Evolutionary conservation across 2,329 filamentous ascomycete species (phyloP).

Genomic region (Penicillium fuscoglaucum): DNA sequence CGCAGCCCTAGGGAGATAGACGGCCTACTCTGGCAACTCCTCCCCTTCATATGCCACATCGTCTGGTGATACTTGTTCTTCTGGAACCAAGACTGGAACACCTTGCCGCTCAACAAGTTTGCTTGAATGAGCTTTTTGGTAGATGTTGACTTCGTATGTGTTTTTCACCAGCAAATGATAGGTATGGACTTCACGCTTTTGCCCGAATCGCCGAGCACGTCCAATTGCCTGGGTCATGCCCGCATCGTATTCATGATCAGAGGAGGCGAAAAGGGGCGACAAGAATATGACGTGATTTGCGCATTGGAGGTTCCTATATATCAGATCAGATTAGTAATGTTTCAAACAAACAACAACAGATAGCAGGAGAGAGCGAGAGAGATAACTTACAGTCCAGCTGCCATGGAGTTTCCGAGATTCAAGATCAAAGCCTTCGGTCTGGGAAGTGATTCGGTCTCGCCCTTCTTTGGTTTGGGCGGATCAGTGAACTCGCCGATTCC

Average conservation of each 20-base stretch:
- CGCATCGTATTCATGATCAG: constrained; percentile 56
- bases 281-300: constrained; percentile 67
- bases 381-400: constrained; percentile 58
- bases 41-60: not conserved
- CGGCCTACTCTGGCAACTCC: not conserved
- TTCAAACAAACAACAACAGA: not conserved
- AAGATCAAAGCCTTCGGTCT: constrained; percentile 55
- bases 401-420: constrained; percentile 56
- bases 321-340: constrained; percentile 12
- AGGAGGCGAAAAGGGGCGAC: constrained; percentile 53
- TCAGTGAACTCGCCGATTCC: constrained; percentile 39
- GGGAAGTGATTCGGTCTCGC: not conserved
- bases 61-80: not conserved
- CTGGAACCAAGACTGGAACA: constrained; percentile 19
- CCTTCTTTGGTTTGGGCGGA: not conserved
- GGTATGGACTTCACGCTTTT: constrained; percentile 58
- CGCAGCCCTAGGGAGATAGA: not conserved
- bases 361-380: not conserved
- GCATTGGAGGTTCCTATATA: constrained; percentile 58
- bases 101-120: constrained; percentile 30
- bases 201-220: constrained; percentile 59
- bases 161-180: constrained; percentile 51
- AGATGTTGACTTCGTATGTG: constrained; percentile 50
- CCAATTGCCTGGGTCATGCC: constrained; percentile 66
- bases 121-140: constrained; percentile 38